These are phyloP conservation scores for Tylopilus plumbeoviolaceoides DNA, from an alignment of 768 basidiomycete species.

Conservation along the genomic window DNA sequence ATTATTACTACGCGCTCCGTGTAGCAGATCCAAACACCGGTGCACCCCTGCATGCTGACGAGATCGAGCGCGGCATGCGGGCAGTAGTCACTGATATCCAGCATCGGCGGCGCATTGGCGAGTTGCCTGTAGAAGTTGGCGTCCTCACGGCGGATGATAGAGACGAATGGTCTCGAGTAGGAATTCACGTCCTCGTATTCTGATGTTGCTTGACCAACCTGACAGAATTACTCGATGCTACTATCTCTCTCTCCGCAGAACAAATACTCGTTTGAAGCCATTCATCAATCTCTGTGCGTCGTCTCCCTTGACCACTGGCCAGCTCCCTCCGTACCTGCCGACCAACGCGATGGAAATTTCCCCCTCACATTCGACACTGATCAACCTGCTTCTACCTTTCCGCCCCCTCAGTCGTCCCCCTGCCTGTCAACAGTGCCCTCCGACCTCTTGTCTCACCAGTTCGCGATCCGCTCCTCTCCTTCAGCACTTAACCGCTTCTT, in stretches of 20 bases:
- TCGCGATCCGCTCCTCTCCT: conserved; percentile 62
- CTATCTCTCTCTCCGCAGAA: conserved; percentile 66
- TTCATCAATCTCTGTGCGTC: conserved; percentile 73
- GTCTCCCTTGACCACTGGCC: conserved; percentile 80
- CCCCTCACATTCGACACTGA: conserved; percentile 33
- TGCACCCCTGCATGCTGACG: conserved; percentile 31
- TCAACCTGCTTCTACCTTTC: conserved; percentile 2
- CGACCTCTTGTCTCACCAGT: conserved; percentile 67
- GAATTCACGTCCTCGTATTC: conserved; percentile 12
- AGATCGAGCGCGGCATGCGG: conserved; percentile 45
- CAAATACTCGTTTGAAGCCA: conserved; percentile 49
- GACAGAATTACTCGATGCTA: conserved; percentile 64
- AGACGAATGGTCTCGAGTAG: conserved; percentile 76
- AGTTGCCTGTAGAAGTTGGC: conserved; percentile 59
- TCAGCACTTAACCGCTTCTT: conserved; percentile 81
- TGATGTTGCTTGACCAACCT: not conserved
- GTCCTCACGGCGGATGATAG: conserved; percentile 76
- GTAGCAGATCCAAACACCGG: conserved; percentile 40
- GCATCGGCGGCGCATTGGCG: conserved; percentile 44
- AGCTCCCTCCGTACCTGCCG: conserved; percentile 24
- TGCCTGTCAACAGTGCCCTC: conserved; percentile 8
- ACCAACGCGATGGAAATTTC: conserved; percentile 19
- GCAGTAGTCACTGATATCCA: conserved; percentile 56
- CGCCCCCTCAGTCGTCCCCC: conserved; percentile 7
- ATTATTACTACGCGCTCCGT: conserved; percentile 76